Conservation (phyloP, 441 rosid genomes). For the Dalechampia spathulata region DNA sequence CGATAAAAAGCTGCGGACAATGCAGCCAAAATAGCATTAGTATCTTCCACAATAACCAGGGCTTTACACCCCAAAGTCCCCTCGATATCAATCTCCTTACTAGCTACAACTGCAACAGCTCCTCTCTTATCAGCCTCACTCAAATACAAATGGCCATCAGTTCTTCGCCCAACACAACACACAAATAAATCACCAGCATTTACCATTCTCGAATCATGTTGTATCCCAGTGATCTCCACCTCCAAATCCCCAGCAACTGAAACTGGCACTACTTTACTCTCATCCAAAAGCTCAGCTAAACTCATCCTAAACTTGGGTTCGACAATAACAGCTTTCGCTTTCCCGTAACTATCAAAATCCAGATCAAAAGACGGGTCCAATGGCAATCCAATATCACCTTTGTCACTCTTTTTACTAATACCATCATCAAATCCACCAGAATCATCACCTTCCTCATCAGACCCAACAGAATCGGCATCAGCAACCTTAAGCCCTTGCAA, state of each 20-base stretch:
- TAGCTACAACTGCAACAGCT: constrained; percentile 92
- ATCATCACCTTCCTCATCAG: no score
- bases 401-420: constrained; percentile 23
- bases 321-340: constrained; percentile 42
- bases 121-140: constrained; percentile 97
- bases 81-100: constrained; percentile 81
- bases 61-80: constrained; percentile 83
- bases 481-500: constrained; percentile 45
- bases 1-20: constrained; percentile 78
- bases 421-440: constrained; percentile 23
- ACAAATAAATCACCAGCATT: constrained; percentile 84
- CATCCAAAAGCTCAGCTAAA: constrained; percentile 85
- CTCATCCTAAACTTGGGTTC: constrained; percentile 73
- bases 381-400: constrained; percentile 15
- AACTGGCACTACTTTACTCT: constrained; percentile 79
- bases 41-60: constrained; percentile 85
- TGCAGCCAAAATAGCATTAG: constrained; percentile 63
- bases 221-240: constrained; percentile 82
- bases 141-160: constrained; percentile 62
- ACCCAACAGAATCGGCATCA: constrained; percentile 28
- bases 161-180: constrained; percentile 63
- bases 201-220: constrained; percentile 78
- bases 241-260: constrained; percentile 81
- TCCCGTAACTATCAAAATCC: constrained; percentile 65
- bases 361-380: constrained; percentile 58